Evolutionary conservation across 106 monocot genomes (phyloP).

Genomic region (Iris macrosiphon): DNA sequence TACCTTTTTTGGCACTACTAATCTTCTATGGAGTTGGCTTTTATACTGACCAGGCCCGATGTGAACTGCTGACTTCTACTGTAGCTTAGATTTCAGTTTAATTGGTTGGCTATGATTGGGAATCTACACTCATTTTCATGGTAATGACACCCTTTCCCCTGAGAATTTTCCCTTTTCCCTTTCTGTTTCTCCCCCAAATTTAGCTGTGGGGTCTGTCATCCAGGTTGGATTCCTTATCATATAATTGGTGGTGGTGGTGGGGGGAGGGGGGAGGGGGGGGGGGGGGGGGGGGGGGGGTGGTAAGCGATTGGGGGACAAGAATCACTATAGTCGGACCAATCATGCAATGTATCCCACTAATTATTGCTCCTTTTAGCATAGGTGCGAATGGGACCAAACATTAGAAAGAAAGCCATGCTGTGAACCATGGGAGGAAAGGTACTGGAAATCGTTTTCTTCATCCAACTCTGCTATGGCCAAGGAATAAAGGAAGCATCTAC

Average conservation of each 20-base stretch:
- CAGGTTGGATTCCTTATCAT: slow-evolving; percentile 34
- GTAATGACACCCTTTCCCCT: slow-evolving; percentile 6
- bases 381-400: neutral
- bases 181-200: slow-evolving; percentile 2
- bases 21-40: too few relatives aligned
- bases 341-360: slow-evolving; percentile 28
- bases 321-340: slow-evolving; percentile 26
- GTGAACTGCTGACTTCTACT: neutral
- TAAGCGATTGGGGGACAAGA: slow-evolving; percentile 11
- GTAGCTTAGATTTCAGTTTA: too few relatives aligned
- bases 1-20: too few relatives aligned
- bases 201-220: slow-evolving; percentile 11
- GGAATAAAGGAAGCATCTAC: slow-evolving; percentile 33
- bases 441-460: slow-evolving; percentile 10
- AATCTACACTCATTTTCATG: slow-evolving; percentile 11
- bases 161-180: slow-evolving; percentile 6
- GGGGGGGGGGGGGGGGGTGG: too few relatives aligned
- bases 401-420: neutral
- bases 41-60: slow-evolving; percentile 1
- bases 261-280: too few relatives aligned
- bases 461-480: slow-evolving; percentile 14
- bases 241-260: too few relatives aligned
- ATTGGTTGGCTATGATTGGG: slow-evolving; percentile 10
- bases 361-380: slow-evolving; percentile 12
- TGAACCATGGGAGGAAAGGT: neutral